A percentile compares a stretch with the other conserved stretches of the same genome.
Evolutionary conservation across 2,329 filamentous ascomycete species (phyloP).

Genomic region (Clonostachys rhizophaga): DNA sequence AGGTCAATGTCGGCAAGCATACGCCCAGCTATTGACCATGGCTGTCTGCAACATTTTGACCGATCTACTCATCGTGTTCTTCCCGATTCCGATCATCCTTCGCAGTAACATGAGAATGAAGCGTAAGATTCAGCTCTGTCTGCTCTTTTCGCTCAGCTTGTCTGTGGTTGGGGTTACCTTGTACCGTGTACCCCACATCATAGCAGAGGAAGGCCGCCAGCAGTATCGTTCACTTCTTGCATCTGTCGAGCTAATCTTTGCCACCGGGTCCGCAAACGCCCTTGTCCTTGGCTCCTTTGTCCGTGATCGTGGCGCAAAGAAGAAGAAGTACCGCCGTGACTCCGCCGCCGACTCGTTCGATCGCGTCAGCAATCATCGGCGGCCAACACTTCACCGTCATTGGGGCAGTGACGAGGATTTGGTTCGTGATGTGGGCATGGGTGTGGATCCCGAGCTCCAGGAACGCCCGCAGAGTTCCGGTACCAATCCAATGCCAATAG

Average conservation of each 20-base stretch:
- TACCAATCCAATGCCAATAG: constrained; percentile 16
- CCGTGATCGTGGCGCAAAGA: constrained; percentile 85
- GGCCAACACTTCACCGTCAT: constrained; percentile 53
- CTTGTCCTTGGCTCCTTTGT: constrained; percentile 91
- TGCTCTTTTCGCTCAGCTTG: constrained; percentile 82
- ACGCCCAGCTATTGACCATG: constrained; percentile 84
- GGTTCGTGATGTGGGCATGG: constrained; percentile 72
- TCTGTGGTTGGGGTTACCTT: constrained; percentile 74
- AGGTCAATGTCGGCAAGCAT: constrained; percentile 79
- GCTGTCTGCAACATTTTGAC: constrained; percentile 85
- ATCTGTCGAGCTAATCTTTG: constrained; percentile 85
- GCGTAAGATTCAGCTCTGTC: constrained; percentile 73
- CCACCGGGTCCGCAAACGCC: constrained; percentile 81
- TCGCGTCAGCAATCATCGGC: constrained; percentile 26
- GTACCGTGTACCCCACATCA: constrained; percentile 76
- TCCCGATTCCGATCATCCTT: constrained; percentile 85
- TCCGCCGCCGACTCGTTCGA: constrained; percentile 62
- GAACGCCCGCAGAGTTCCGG: neutral
- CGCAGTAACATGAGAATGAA: constrained; percentile 70
- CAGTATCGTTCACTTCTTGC: constrained; percentile 86
- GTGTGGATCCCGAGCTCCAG: constrained; percentile 47
- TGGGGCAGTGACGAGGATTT: constrained; percentile 93
- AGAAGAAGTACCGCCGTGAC: constrained; percentile 70
- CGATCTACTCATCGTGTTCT: constrained; percentile 80
- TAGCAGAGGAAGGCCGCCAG: constrained; percentile 66